phyloP scores from a whole-genome alignment of 345 rosid species.

The Eucalyptus regnans region DNA sequence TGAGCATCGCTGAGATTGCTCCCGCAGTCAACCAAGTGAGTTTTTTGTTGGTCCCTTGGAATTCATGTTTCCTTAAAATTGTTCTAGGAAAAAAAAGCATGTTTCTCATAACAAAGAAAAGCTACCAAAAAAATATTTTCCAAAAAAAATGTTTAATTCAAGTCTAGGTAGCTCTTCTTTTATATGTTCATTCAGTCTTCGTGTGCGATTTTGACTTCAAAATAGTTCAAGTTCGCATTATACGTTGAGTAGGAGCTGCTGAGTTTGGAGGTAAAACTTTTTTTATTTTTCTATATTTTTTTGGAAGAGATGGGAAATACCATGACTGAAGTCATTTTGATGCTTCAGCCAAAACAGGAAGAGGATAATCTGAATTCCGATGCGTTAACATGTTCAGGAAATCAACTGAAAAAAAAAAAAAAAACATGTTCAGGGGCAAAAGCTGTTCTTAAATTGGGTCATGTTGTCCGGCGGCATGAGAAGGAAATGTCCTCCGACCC shows the following conservation, averaged over 20 bases:
- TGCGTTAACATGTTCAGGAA: not conserved
- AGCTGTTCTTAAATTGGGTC: not conserved
- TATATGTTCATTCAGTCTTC: not conserved
- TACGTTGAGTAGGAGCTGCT: not conserved
- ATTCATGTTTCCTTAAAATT: not conserved
- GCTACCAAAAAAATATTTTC: not conserved
- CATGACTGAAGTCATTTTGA: not conserved
- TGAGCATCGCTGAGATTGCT: constrained; percentile 7
- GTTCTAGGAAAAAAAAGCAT: not conserved
- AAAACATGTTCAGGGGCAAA: not conserved
- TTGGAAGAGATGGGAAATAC: not conserved
- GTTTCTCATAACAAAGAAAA: not conserved
- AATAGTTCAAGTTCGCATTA: not conserved
- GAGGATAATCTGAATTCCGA: not conserved
- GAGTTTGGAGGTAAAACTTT: not conserved
- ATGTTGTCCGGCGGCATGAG: not conserved
- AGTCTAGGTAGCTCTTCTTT: not conserved
- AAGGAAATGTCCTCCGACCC: not conserved
- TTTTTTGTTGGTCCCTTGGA: not conserved
- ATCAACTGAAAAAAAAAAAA: no score
- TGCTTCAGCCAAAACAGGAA: not conserved
- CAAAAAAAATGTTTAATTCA: not conserved
- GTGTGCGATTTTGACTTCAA: not conserved
- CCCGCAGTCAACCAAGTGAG: constrained; percentile 26
- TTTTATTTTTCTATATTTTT: not conserved